Base-by-base conservation (phyloP, 257 asterid genomes). In the Nicotiana obtusifolia region DNA sequence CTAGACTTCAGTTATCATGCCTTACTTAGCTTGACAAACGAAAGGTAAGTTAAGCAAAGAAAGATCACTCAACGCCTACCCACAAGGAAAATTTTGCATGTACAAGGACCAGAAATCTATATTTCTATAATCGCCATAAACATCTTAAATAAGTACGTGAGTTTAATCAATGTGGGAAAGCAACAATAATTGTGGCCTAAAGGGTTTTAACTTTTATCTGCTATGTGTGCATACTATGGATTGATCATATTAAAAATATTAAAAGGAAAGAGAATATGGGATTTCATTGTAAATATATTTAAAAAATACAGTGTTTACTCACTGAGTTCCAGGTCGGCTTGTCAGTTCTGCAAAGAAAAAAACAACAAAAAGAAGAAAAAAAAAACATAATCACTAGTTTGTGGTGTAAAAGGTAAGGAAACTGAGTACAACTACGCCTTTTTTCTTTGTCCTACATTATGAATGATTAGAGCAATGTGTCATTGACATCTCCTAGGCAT, bases 241-340 rank as follows among this genome's bases (percentile, higher is more conserved):
- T 73, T 24, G 24, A 73, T 71, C 79, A 24, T 22, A 47, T 49
- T 47, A 47, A 73, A 41, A 7, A 47, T 22, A 49, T 49, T 20
- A 8, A 20, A 52, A 76, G 59, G 67, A 82, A 44, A 24, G 49
- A 31, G 52, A 69, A 9, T 14, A 62, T 26, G 65, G 64, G 82
- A 81, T 41, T 57, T 68, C 79, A 73, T 62, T 41, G 64, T 75
- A 85, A 69, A 69, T 67, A 28, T 37, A 54, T 7, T 9, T 0
- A 49, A 59, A 52, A 61, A 37, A 26, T 19, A 30, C 20, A 80
- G 76, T 24, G 44, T 41, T 49, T 26, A 95, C 99, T 93, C 88
- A 95, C 99, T 83, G 99, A 88, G 87, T 90, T 94, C 99, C 99
- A 96, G 82, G 85, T 84, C 76, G 99, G 99, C 88, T 82, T 89